Evolutionary conservation across 2,329 filamentous ascomycete genomes (phyloP), one percentile per base, ranked within the genome.

Genomic region (Alternaria consortialis): DNA sequence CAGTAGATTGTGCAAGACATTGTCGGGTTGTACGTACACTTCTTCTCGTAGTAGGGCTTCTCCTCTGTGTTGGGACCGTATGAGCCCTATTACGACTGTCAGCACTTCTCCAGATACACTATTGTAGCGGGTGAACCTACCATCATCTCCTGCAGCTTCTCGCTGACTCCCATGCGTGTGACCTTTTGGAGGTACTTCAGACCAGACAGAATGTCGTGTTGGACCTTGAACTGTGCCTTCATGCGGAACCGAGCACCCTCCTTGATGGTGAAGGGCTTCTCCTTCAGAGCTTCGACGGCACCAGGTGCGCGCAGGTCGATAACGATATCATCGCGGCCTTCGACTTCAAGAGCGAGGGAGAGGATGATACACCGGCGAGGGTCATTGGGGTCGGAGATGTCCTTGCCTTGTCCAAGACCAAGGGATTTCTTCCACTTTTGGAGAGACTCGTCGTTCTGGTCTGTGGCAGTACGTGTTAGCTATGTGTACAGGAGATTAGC

Each of bases 61-160:
- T 93, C 91, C 65, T 93, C 91, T 17, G 94, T 98, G 84, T 90
- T 97, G 68, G 95, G 95, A 56, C 93, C 91, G 77, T 94, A 99
- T 73, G 92, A 97, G 71, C 94, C 93, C 92, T 95, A 69, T 65
- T 17, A 44, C 42, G 3, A n/a, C 32, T 12, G 54, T 71, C 50
- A 71, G 66, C 44, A 17, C 17, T n/a, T 56, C 25, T 23, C 31
- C 42, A n/a, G 15, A 53, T 13, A 23, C 7, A 5, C 31, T 15
- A 55, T 7, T 42, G n/a, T 29, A 25, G 12, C 3, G 37, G 23
- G 13, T 32, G 51, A 29, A 34, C 90, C 76, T 81, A 95, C 93
- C 86, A 99, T 91, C 95, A 99, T 99, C 84, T 98, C 94, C 73
- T 96, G 91, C 75, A 95, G 91, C 87, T 97, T 99, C 84, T 91